Evolutionary conservation across 495 filamentous ascomycete genomes (phyloP).

Genomic region (Hyphodiscus hymeniophilus): DNA sequence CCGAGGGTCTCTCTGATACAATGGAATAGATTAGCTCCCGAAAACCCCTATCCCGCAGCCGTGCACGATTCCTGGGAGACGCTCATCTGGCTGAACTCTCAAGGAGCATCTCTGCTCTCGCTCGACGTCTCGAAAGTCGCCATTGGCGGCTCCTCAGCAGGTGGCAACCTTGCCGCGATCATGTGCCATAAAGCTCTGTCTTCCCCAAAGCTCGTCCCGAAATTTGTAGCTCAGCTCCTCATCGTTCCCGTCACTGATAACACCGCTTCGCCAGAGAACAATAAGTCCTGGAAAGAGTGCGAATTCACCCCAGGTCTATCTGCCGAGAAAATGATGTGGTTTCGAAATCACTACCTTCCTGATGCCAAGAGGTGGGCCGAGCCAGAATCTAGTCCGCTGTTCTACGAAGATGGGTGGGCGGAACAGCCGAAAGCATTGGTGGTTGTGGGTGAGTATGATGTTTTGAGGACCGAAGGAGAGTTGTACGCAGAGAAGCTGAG

Average conservation of each 20-base stretch:
- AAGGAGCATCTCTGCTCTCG: slow-evolving; percentile 30
- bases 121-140: slow-evolving; percentile 40
- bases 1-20: background rate
- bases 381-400: slow-evolving; percentile 46
- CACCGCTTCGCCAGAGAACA: slow-evolving; percentile 38
- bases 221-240: slow-evolving; percentile 42
- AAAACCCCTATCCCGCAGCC: slow-evolving; percentile 47
- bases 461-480: slow-evolving; percentile 44
- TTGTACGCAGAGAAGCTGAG: slow-evolving; percentile 42
- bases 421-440: slow-evolving; percentile 41
- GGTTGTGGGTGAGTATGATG: slow-evolving; percentile 49
- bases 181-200: slow-evolving; percentile 46
- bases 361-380: slow-evolving; percentile 34
- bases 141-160: slow-evolving; percentile 48
- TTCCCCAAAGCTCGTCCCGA: slow-evolving; percentile 23
- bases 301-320: slow-evolving; percentile 42
- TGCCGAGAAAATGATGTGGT: slow-evolving; percentile 51
- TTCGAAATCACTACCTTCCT: slow-evolving; percentile 47
- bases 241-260: slow-evolving; percentile 53
- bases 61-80: slow-evolving; percentile 51
- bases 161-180: slow-evolving; percentile 45
- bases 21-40: slow-evolving; percentile 39
- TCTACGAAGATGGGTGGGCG: slow-evolving; percentile 37
- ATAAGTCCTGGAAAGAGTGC: slow-evolving; percentile 39
- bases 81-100: slow-evolving; percentile 42